Evolutionary conservation across 1,139 yeast species (phyloP), one percentile per base, ranked within the genome.

Genomic region (Scheffersomyces segobiensis): DNA sequence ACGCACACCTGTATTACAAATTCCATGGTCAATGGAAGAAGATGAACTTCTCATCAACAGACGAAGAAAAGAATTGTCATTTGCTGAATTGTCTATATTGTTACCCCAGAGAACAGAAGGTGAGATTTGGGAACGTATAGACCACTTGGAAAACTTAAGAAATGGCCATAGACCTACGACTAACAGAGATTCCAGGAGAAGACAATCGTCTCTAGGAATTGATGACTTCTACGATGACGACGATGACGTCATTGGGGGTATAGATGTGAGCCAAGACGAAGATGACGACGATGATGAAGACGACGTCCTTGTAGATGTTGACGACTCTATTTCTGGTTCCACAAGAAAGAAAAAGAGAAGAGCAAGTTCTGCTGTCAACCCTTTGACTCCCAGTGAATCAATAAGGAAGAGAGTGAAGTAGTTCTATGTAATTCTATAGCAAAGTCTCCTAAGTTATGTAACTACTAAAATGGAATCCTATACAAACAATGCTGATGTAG

Each of bases 1-100:
- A 17, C 56, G 60, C 14, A 57, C 66, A 17, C 62, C 79, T 1
- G 71, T 75, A 19, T 72, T 80, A 58, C 76, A 78, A 56, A 71
- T 80, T 54, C 84, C 84, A 0, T 80, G 84, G 84, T 69, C 83
- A 1, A 83, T 84, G 73, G 97, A 91, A 64, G 97, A 92, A 71
- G 95, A 89, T 67, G 87, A 89, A 60, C 75, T 92, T 57, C 70
- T 89, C 51, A 77, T 84, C 55, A 81, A 85, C 59, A 80, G 93
- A 56, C 77, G 83, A 51, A 80, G 78, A 63, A 71, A 86, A 59
- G 90, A 88, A 60, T 75, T 92, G 47, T 82, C 90, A 46, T 82
- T 89, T 65, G 91, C 90, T 17, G 97, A 92, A 71, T 77, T 92
- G 52, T 84, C 90, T 12, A 87, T 91, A 50, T 74, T 91, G 55